Percentiles rank a stretch among this genome's conserved stretches.
Conservation (phyloP, 352 stramenopile species). For the Globisporangium orthogonon region DNA sequence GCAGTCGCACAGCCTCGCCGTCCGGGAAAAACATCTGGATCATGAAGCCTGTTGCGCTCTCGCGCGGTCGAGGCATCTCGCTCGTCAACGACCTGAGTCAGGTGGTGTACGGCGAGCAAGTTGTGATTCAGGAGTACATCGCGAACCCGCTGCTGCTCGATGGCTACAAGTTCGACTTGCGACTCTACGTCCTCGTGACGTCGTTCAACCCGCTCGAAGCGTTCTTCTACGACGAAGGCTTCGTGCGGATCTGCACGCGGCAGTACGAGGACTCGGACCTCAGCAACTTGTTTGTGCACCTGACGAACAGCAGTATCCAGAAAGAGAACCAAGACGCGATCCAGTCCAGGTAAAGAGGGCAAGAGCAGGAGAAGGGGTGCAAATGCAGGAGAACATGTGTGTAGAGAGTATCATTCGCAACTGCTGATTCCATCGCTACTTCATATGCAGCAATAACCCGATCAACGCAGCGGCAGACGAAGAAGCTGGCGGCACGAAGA, state of each 20-base stretch:
- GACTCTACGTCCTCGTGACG: slow-evolving; percentile 92
- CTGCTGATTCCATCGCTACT: neutral
- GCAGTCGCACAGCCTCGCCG: neutral
- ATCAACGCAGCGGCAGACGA: slow-evolving; percentile 25
- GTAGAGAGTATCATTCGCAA: neutral
- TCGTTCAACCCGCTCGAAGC: slow-evolving; percentile 91
- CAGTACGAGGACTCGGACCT: slow-evolving; percentile 72
- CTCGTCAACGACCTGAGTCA: slow-evolving; percentile 85
- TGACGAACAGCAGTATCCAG: slow-evolving; percentile 95
- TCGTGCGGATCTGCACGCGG: slow-evolving; percentile 87
- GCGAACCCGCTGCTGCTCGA: slow-evolving; percentile 81
- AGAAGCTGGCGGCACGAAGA: slow-evolving; percentile 78
- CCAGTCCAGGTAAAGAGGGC: slow-evolving; percentile 13
- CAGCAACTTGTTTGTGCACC: slow-evolving; percentile 86
- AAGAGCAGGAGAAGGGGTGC: neutral
- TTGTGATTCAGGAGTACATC: slow-evolving; percentile 91
- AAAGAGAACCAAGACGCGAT: slow-evolving; percentile 72
- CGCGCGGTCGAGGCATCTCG: slow-evolving; percentile 89
- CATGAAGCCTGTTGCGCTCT: slow-evolving; percentile 91
- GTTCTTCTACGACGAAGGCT: slow-evolving; percentile 93
- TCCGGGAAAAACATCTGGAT: slow-evolving; percentile 89
- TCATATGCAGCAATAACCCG: slow-evolving; percentile 23
- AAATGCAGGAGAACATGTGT: too few relatives aligned
- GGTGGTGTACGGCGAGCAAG: slow-evolving; percentile 84
- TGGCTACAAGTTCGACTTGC: slow-evolving; percentile 90